These are phyloP conservation scores for Clavispora carvajalis DNA, from an alignment of 805 yeast species.

Conservation along the genomic window DNA sequence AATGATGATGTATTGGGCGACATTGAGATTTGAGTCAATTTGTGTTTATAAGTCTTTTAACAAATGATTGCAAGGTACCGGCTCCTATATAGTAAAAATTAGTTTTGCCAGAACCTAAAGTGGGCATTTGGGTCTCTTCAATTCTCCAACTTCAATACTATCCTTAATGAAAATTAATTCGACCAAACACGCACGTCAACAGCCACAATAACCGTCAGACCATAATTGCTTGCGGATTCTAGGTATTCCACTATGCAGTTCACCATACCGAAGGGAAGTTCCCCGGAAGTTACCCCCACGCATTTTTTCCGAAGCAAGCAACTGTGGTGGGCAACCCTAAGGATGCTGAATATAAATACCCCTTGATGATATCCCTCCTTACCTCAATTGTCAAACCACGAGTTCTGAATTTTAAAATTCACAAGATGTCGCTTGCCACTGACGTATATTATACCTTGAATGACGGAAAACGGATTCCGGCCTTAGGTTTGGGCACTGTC, in stretches of 20 bases:
- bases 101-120: too few species aligned
- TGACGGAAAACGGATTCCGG: constrained; percentile 59
- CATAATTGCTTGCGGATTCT: not conserved
- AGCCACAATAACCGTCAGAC: too few species aligned
- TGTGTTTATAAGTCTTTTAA: too few species aligned
- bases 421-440: constrained; percentile 1
- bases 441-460: constrained; percentile 38
- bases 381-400: not conserved
- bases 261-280: not conserved
- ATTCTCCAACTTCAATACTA: not conserved
- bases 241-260: not conserved
- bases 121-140: not conserved
- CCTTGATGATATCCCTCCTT: not conserved
- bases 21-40: constrained; percentile 23
- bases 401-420: not conserved
- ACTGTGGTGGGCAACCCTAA: not conserved
- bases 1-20: constrained; percentile 34
- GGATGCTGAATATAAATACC: not conserved
- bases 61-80: too few species aligned
- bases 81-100: too few species aligned
- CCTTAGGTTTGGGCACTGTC: constrained; percentile 58
- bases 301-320: not conserved
- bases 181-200: too few species aligned
- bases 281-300: not conserved
- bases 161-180: too few species aligned